A percentile compares a stretch with the other conserved stretches of the same genome.
phyloP scores from a whole-genome alignment of 768 basidiomycete species.

The Podaxis sp. region DNA sequence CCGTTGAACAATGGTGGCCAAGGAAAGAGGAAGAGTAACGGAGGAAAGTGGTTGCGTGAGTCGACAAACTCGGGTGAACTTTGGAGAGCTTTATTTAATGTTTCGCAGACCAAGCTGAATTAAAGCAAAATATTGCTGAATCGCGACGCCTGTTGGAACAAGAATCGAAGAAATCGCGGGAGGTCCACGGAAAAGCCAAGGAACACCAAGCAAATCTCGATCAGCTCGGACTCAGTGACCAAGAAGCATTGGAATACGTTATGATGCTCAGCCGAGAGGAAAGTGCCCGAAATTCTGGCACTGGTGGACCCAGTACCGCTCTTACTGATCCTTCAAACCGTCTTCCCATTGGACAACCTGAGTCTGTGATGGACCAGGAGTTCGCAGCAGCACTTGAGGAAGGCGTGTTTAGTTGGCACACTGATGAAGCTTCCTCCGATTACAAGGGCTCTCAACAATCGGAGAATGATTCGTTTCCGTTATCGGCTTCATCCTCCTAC shows the following conservation, averaged over 20 bases:
- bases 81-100: slow-evolving; percentile 7
- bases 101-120: slow-evolving; percentile 54
- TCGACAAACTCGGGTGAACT: not conserved
- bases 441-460: not conserved
- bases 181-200: slow-evolving; percentile 40
- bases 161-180: slow-evolving; percentile 36
- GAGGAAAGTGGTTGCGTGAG: slow-evolving; percentile 46
- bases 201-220: slow-evolving; percentile 57
- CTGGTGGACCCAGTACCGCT: slow-evolving; percentile 7
- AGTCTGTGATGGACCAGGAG: slow-evolving; percentile 8
- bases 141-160: slow-evolving; percentile 47
- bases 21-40: slow-evolving; percentile 28
- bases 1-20: slow-evolving; percentile 20
- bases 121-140: slow-evolving; percentile 60
- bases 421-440: slow-evolving; percentile 18
- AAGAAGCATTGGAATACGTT: slow-evolving; percentile 73
- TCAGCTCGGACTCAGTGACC: slow-evolving; percentile 66
- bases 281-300: slow-evolving; percentile 26
- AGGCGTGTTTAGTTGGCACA: slow-evolving; percentile 56
- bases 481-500: slow-evolving; percentile 6
- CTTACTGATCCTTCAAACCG: not conserved
- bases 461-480: not conserved
- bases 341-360: not conserved
- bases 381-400: slow-evolving; percentile 33
- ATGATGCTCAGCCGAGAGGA: slow-evolving; percentile 86